Conservation (phyloP, 768 basidiomycete species). For the Pholiota molesta region DNA sequence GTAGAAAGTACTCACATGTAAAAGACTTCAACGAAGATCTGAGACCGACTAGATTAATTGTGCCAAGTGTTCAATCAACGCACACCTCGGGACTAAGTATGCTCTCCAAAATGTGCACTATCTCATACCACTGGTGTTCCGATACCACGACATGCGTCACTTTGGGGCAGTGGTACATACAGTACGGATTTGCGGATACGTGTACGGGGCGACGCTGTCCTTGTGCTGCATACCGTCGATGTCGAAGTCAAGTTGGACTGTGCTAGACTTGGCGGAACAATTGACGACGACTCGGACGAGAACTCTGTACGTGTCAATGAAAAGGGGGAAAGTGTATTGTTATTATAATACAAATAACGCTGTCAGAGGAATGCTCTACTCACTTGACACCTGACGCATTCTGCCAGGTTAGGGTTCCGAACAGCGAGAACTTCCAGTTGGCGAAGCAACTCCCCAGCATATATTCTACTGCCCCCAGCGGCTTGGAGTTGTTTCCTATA, state of each 20-base stretch:
- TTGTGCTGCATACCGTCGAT: background rate
- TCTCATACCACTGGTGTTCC: background rate
- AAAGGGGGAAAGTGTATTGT: too few relatives aligned
- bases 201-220: background rate
- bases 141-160: background rate
- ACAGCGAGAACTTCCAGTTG: background rate
- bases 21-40: background rate
- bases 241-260: constrained; percentile 13
- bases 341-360: too few relatives aligned
- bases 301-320: background rate
- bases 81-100: background rate
- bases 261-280: constrained; percentile 6
- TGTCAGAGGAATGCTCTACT: too few relatives aligned
- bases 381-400: background rate
- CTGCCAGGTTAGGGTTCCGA: background rate
- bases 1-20: background rate
- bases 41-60: too few relatives aligned
- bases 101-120: background rate
- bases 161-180: background rate
- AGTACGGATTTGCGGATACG: background rate
- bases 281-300: background rate
- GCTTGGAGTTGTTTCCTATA: too few relatives aligned
- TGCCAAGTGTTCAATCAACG: background rate
- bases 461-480: background rate
- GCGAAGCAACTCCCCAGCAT: background rate